phyloP scores from a whole-genome alignment of 495 filamentous ascomycete genomes.

The Penicillium arizonense region DNA sequence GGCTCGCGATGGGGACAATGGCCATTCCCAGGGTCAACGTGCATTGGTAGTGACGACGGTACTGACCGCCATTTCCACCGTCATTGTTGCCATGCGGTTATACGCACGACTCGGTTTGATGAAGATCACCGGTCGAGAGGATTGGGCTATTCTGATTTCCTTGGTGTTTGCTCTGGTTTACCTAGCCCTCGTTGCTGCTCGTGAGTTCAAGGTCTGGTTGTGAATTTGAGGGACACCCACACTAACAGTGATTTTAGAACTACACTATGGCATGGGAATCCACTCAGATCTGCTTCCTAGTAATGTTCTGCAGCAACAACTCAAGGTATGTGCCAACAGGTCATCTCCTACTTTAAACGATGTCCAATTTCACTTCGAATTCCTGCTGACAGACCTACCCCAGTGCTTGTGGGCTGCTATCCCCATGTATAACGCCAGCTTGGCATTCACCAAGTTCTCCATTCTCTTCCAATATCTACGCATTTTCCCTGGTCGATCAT shows the following conservation, averaged over 20 bases:
- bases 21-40: constrained; percentile 24
- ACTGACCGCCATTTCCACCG: constrained; percentile 25
- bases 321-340: constrained; percentile 24
- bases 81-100: constrained; percentile 34
- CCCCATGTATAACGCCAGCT: constrained; percentile 42
- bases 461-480: constrained; percentile 50
- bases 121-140: constrained; percentile 37
- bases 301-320: constrained; percentile 21
- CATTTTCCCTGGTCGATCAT: constrained; percentile 39
- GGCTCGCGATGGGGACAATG: constrained; percentile 18
- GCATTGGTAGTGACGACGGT: constrained; percentile 38
- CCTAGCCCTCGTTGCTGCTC: constrained; percentile 31
- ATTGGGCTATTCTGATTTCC: constrained; percentile 33
- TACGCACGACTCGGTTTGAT: constrained; percentile 35
- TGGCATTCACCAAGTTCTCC: constrained; percentile 44
- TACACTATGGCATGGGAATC: constrained; percentile 30
- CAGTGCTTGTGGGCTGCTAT: constrained; percentile 40
- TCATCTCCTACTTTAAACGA: too few relatives aligned
- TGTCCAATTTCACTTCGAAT: background rate
- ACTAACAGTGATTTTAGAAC: constrained; percentile 20
- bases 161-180: constrained; percentile 36
- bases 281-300: constrained; percentile 21
- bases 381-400: background rate
- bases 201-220: constrained; percentile 15
- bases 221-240: background rate